A percentile compares a stretch with the other conserved stretches of the same genome.
Evolutionary conservation across 768 basidiomycete species (phyloP).

Genomic region (Amanita molliuscula): DNA sequence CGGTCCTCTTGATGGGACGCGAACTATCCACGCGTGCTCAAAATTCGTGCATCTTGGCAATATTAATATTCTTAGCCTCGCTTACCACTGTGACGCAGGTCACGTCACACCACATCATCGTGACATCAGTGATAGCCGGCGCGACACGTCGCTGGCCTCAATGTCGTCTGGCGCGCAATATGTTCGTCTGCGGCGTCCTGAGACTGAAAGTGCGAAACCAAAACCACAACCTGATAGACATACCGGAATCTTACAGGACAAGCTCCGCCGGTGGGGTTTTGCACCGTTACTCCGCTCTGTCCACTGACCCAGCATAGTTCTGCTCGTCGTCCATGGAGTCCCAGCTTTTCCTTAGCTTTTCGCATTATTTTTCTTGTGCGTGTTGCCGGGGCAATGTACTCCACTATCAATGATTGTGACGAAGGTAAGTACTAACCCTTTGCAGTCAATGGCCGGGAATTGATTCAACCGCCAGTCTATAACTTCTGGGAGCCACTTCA

Average conservation of each 20-base stretch:
- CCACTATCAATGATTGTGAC: conserved; percentile 91
- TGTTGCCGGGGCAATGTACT: conserved; percentile 85
- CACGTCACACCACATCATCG: not conserved
- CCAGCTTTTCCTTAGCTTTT: conserved; percentile 75
- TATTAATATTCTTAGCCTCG: too few relatives aligned
- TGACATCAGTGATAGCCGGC: not conserved
- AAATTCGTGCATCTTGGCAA: not conserved
- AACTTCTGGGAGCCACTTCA: conserved; percentile 99
- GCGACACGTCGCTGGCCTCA: not conserved
- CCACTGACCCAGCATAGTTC: conserved; percentile 28
- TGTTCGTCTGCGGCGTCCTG: conserved; percentile 41
- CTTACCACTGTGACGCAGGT: too few relatives aligned
- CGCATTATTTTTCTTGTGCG: conserved; percentile 77
- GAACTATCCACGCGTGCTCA: not conserved
- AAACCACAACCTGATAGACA: conserved; percentile 31
- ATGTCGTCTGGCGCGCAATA: conserved; percentile 30
- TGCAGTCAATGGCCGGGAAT: not conserved
- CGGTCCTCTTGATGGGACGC: not conserved
- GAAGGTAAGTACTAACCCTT: conserved; percentile 51
- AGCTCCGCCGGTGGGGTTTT: conserved; percentile 50
- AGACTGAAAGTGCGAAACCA: conserved; percentile 15
- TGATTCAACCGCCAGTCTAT: conserved; percentile 50
- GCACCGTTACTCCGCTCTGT: conserved; percentile 5
- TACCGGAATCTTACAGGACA: conserved; percentile 69
- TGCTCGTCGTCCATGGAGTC: conserved; percentile 74